phyloP scores from a whole-genome alignment of 179 eudicot species.

The Sideroxylon spinosum region DNA sequence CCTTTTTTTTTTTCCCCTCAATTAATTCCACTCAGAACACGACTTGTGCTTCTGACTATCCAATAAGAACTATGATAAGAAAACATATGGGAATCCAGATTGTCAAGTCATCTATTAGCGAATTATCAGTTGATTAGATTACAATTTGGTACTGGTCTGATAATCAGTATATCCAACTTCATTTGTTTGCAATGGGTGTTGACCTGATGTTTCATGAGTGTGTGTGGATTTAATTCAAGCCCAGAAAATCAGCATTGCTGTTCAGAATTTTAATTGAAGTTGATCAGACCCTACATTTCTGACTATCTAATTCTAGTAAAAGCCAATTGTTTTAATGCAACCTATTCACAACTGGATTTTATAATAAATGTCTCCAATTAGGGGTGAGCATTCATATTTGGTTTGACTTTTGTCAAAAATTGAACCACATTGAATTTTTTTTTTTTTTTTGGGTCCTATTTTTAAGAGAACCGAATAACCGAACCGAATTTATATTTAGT shows the following conservation, averaged over 20 bases:
- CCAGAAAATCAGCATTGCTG: too few relatives aligned
- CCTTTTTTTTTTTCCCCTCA: neutral
- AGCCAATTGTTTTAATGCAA: neutral
- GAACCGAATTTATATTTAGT: too few relatives aligned
- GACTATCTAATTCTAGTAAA: neutral
- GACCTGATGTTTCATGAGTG: neutral
- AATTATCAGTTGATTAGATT: too few relatives aligned
- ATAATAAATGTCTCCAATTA: too few relatives aligned
- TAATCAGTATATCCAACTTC: neutral
- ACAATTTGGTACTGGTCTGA: too few relatives aligned
- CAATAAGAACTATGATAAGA: neutral
- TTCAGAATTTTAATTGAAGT: neutral
- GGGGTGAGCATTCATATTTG: too few relatives aligned
- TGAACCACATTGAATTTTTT: too few relatives aligned
- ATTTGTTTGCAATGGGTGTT: neutral
- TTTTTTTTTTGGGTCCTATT: too few relatives aligned
- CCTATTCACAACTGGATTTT: neutral
- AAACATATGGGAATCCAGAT: too few relatives aligned
- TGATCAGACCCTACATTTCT: neutral
- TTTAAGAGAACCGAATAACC: too few relatives aligned
- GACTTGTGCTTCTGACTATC: neutral
- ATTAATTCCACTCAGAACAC: neutral
- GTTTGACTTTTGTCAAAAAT: too few relatives aligned
- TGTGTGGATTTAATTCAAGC: neutral
- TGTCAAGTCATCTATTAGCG: too few relatives aligned